Percentiles rank a stretch among this genome's conserved stretches.
phyloP scores from a whole-genome alignment of 805 yeast species.

The Saccharomyces eubayanus region DNA sequence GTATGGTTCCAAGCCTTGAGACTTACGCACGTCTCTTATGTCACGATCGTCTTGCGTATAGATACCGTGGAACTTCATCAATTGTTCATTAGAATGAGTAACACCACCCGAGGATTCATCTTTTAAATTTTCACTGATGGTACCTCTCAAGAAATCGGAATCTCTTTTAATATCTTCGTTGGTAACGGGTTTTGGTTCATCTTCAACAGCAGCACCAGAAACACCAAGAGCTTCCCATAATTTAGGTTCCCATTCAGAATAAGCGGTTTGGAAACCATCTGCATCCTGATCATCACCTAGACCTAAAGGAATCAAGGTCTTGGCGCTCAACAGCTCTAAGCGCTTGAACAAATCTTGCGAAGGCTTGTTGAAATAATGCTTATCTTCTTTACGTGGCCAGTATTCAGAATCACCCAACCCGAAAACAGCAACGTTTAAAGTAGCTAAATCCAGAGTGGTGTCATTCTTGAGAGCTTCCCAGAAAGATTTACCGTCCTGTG shows the following conservation, averaged over 20 bases:
- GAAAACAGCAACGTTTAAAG: slow-evolving; percentile 61
- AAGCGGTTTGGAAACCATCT: slow-evolving; percentile 91
- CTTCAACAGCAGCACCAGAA: slow-evolving; percentile 67
- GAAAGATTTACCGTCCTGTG: slow-evolving; percentile 66
- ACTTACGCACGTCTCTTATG: slow-evolving; percentile 83
- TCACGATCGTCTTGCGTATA: slow-evolving; percentile 99
- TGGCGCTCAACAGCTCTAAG: slow-evolving; percentile 64
- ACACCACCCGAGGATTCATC: slow-evolving; percentile 88
- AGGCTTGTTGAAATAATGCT: slow-evolving; percentile 90
- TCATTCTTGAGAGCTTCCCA: slow-evolving; percentile 68
- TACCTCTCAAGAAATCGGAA: slow-evolving; percentile 85
- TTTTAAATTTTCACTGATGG: slow-evolving; percentile 75
- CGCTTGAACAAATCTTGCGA: slow-evolving; percentile 62
- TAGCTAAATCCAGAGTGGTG: slow-evolving; percentile 54
- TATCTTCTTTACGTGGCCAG: slow-evolving; percentile 97
- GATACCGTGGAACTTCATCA: slow-evolving; percentile 95
- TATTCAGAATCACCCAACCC: slow-evolving; percentile 92
- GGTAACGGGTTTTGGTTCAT: slow-evolving; percentile 87
- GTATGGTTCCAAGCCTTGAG: slow-evolving; percentile 90
- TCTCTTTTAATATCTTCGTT: slow-evolving; percentile 91
- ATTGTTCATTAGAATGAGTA: slow-evolving; percentile 81
- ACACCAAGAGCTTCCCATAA: slow-evolving; percentile 89
- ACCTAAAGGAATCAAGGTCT: slow-evolving; percentile 64
- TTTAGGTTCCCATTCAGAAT: slow-evolving; percentile 72
- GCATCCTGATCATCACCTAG: slow-evolving; percentile 97